A percentile compares a stretch with the other conserved stretches of the same genome.
phyloP scores from a whole-genome alignment of 2,329 filamentous ascomycete genomes.

The Sporothrix phasma region DNA sequence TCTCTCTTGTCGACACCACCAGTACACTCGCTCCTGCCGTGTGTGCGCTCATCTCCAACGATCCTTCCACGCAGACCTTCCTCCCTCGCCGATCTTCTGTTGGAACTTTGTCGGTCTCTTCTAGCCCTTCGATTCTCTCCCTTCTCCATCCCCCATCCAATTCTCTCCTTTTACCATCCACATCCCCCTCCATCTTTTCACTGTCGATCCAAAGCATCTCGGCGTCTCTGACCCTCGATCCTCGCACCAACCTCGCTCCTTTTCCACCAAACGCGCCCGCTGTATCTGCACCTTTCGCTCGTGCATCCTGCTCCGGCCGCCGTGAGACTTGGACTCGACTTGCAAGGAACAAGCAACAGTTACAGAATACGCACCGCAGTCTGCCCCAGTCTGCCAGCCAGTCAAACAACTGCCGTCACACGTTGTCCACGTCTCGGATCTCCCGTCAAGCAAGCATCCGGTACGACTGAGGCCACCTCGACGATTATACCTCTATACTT shows the following conservation, averaged over 20 bases:
- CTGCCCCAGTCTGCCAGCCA: not conserved
- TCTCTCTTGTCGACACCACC: not conserved
- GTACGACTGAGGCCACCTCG: not conserved
- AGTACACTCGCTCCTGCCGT: not conserved
- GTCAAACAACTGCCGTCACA: conserved; percentile 1
- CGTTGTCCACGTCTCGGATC: conserved; percentile 4
- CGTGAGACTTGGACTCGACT: not conserved
- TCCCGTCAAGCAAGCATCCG: not conserved
- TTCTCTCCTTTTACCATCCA: not conserved
- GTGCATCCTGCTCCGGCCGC: not conserved
- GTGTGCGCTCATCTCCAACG: not conserved
- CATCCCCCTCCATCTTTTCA: not conserved
- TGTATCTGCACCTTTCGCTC: not conserved
- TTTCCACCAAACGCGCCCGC: not conserved
- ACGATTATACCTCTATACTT: not conserved
- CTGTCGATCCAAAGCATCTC: too few relatives aligned
- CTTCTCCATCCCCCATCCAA: not conserved
- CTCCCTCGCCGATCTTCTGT: not conserved
- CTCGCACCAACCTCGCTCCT: not conserved
- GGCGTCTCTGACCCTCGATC: not conserved
- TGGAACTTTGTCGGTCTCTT: not conserved
- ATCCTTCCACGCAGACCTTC: not conserved
- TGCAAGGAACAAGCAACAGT: not conserved
- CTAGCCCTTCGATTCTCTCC: not conserved
- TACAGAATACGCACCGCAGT: not conserved